A percentile compares a stretch with the other conserved stretches of the same genome.
phyloP scores from a whole-genome alignment of 2,329 filamentous ascomycete genomes.

The Beauveria asiatica region DNA sequence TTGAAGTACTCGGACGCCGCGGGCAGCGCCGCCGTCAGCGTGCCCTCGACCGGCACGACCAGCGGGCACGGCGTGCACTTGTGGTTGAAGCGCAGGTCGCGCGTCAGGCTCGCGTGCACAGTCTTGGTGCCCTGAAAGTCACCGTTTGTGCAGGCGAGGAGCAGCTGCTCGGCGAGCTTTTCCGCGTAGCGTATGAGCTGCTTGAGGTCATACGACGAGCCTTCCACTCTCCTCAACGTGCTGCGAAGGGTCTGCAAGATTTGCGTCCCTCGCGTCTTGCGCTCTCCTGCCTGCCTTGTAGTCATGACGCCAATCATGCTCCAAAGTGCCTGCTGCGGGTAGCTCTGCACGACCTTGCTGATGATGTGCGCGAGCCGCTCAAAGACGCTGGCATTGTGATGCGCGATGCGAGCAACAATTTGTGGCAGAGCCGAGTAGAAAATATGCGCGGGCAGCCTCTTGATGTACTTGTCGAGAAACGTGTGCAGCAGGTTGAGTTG shows the following conservation, averaged over 20 bases:
- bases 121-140: slow-evolving; percentile 60
- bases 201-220: slow-evolving; percentile 52
- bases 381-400: slow-evolving; percentile 71
- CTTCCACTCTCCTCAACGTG: slow-evolving; percentile 43
- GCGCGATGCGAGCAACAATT: slow-evolving; percentile 90
- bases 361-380: slow-evolving; percentile 72
- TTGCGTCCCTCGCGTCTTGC: slow-evolving; percentile 44
- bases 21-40: slow-evolving; percentile 75
- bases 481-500: slow-evolving; percentile 62
- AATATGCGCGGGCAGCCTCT: slow-evolving; percentile 62
- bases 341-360: slow-evolving; percentile 72
- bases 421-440: slow-evolving; percentile 83
- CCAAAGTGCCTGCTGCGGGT: slow-evolving; percentile 90
- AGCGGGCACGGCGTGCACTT: slow-evolving; percentile 74
- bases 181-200: slow-evolving; percentile 69
- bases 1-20: slow-evolving; percentile 61
- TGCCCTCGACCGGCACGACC: slow-evolving; percentile 82
- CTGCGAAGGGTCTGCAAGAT: slow-evolving; percentile 43
- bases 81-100: slow-evolving; percentile 75
- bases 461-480: slow-evolving; percentile 72
- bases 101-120: slow-evolving; percentile 63
- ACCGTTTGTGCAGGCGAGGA: slow-evolving; percentile 71
- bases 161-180: slow-evolving; percentile 71
- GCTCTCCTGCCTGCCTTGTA: slow-evolving; percentile 60
- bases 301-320: slow-evolving; percentile 80